Conservation (phyloP, 164 flowering plant genomes). For the Magnolia officinalis region DNA sequence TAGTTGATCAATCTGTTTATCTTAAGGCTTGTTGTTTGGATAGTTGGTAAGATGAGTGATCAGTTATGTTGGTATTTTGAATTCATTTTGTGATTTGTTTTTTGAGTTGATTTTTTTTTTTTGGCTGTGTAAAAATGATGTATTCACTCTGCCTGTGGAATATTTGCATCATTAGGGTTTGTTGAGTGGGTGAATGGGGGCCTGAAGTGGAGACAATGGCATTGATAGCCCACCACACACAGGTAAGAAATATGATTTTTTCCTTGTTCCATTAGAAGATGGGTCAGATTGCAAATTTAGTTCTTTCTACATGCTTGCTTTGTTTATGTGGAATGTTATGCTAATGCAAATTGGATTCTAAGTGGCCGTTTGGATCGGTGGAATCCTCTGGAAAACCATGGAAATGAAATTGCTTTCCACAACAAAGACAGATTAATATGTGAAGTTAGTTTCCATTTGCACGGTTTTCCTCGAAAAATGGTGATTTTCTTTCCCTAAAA, state of each 20-base stretch:
- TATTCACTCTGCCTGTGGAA: background rate
- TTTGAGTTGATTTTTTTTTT: background rate
- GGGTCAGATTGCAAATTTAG: background rate
- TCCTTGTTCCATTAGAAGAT: background rate
- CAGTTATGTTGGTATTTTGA: too few species aligned
- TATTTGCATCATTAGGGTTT: constrained; percentile 12
- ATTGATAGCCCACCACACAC: constrained; percentile 46
- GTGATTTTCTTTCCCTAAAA: too few species aligned
- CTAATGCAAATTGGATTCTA: background rate
- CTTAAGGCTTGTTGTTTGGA: background rate
- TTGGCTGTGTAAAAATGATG: background rate
- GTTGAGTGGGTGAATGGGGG: constrained; percentile 35
- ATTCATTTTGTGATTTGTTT: background rate
- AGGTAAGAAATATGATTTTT: constrained; percentile 24
- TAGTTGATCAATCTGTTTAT: background rate
- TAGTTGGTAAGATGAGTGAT: background rate
- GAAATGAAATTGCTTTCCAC: too few species aligned
- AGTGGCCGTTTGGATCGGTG: background rate
- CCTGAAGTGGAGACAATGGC: constrained; percentile 34
- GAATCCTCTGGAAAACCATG: background rate
- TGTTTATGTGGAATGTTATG: background rate
- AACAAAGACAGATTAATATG: too few species aligned
- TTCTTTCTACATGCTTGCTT: background rate
- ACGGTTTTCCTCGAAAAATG: too few species aligned
- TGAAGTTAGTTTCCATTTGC: too few species aligned